Base-by-base conservation (phyloP, 495 filamentous ascomycete genomes). In the Aspergillus carlsbadensis region DNA sequence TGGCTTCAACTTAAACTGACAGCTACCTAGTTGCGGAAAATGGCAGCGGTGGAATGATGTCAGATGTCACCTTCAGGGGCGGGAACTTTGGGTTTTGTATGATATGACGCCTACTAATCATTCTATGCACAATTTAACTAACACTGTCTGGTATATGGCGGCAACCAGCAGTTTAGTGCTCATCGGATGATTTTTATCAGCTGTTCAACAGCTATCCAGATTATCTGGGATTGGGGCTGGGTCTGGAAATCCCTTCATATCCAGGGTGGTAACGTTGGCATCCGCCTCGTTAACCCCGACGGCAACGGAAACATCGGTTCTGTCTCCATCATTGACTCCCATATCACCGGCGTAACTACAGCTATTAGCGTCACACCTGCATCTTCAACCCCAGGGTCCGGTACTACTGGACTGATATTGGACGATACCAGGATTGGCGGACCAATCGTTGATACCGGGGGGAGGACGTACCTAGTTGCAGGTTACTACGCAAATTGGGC, bases 161-260 rank as follows among this genome's bases (percentile, higher is more conserved):
- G 52, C 5, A 54, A 44, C 14, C 52, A 54, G 37, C 52, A 54
- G 13, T 54, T 54, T 20, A 54, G 52, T 20, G 41, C 52, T 5
- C 40, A 43, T 10, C 26, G 47, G 21, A 47, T 57, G 37, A 57
- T 45, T 8, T 57, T 57, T 26, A 50, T 50, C 18, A 45, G 54
- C 15, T 49, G 54, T 50, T 8, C 33, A 42, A 57, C 47, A 1
- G 54, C 54, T 10, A 39, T 57, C 2, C 33, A 57, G 44, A 31
- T 57, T 20, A 50, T 57, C 18, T 57, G 55, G 55, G 55, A 57
- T 37, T 57, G 55, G 55, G 47, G 37, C 15, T 57, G 55, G 55
- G 47, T 50, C 2, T 57, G 55, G 55, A 50, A 49, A 22, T 43
- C 36, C n/a, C 24, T 57, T n/a, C 8, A 42, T 20, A 41, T 57